Base-by-base conservation (phyloP, 306 rosid species). In the Lathyrus tuberosus region DNA sequence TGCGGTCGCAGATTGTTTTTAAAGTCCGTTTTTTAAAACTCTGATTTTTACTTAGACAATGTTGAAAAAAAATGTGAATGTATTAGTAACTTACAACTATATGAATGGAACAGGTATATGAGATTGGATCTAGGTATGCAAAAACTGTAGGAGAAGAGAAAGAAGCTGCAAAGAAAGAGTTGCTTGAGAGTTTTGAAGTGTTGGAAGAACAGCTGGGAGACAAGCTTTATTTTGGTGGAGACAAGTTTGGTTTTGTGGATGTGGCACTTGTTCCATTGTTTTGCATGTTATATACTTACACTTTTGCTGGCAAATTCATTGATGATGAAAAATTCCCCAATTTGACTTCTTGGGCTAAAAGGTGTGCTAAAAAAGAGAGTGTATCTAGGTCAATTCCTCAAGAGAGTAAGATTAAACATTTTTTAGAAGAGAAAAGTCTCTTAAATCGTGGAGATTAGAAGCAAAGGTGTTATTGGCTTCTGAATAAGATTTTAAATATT, bases 171-270 rank as follows among this genome's bases (percentile, higher is more conserved):
- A 73, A 68, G 72, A 68, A 58, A 24, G 83, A 79, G 6, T 73
- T 82, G 10, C 5, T 79, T 0, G 79, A 73, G 59, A 14, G 22
- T n/a, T 41, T 84, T 20, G 51, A 77, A 49, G 5, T 67, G 56
- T 3, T 65, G 51, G 76, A 82, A 52, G 44, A 64, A 35, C 48
- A 67, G 24, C 46, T 79, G 0, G 80, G 73, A 3, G 63, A 81
- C 24, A 76, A 72, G 57, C 46, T 67, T 4, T 73, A 46, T 65
- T 83, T 81, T 49, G 83, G 82, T 22, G 84, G 86, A 16, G 78
- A 84, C 14, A 60, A 60, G 5, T 12, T 82, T 58, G 85, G 87
- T 8, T 42, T 86, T 33, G 78, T 78, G 56, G 90, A 85, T 75
- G 61, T 85, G 12, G 82, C 62, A 11, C 82, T 80, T 15, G 26